Percentiles rank a stretch among this genome's conserved stretches.
Conservation (phyloP, 257 asterid species). For the Fraxinus cuspidata region DNA sequence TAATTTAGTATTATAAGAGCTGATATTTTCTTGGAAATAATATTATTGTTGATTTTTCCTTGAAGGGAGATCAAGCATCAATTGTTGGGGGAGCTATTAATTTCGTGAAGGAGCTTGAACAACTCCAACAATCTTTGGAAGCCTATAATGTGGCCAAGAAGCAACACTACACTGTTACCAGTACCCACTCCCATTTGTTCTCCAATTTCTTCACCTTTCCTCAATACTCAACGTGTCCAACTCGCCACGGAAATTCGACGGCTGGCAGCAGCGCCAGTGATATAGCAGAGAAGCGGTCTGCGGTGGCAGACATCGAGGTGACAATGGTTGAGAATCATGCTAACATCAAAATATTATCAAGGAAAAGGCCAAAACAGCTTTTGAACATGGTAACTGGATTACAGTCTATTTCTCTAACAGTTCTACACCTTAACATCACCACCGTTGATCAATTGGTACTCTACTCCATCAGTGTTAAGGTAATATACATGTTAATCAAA, state of each 20-base stretch:
- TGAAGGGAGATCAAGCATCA: slow-evolving; percentile 78
- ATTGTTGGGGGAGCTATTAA: slow-evolving; percentile 71
- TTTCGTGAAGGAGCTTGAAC: slow-evolving; percentile 68
- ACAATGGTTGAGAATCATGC: slow-evolving; percentile 67
- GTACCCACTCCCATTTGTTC: slow-evolving; percentile 6
- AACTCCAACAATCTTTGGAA: slow-evolving; percentile 53
- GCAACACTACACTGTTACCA: neutral
- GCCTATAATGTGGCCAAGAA: slow-evolving; percentile 31
- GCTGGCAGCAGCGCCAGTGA: slow-evolving; percentile 4
- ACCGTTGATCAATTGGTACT: slow-evolving; percentile 52
- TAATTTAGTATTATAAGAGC: neutral
- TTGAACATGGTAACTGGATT: slow-evolving; percentile 49
- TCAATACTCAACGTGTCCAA: slow-evolving; percentile 33
- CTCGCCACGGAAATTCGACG: neutral
- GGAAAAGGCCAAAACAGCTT: slow-evolving; percentile 51
- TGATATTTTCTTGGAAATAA: neutral
- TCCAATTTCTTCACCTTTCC: slow-evolving; percentile 36
- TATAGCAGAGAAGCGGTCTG: slow-evolving; percentile 28
- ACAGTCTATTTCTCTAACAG: slow-evolving; percentile 49
- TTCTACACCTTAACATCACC: slow-evolving; percentile 61
- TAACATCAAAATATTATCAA: slow-evolving; percentile 44
- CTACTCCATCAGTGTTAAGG: slow-evolving; percentile 73
- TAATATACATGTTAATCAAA: slow-evolving; percentile 2
- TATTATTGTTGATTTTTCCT: neutral
- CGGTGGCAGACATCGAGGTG: slow-evolving; percentile 63